Evolutionary conservation across 2,329 filamentous ascomycete genomes (phyloP).

Genomic region (Sporothrix luriei): DNA sequence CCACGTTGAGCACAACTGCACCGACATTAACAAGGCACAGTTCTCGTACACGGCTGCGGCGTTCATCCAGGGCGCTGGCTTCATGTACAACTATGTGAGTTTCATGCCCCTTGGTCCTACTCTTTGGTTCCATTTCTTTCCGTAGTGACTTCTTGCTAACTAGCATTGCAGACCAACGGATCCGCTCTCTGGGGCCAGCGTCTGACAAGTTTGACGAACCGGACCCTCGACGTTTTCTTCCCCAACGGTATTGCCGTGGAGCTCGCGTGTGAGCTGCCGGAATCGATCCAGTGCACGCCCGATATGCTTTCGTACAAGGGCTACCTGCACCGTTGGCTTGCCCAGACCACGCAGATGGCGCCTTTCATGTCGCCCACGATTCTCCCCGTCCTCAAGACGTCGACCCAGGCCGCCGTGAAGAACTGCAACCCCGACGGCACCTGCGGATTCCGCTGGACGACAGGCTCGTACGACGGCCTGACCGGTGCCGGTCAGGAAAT

Average conservation of each 20-base stretch:
- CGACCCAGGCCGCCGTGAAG: slow-evolving; percentile 61
- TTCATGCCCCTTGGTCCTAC: background rate
- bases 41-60: slow-evolving; percentile 70
- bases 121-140: background rate
- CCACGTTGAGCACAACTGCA: slow-evolving; percentile 61
- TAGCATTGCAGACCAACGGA: slow-evolving; percentile 52
- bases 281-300: slow-evolving; percentile 59
- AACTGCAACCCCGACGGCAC: slow-evolving; percentile 62
- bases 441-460: slow-evolving; percentile 68
- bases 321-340: slow-evolving; percentile 67
- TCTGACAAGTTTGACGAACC: slow-evolving; percentile 59
- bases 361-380: slow-evolving; percentile 60
- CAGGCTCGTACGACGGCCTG: slow-evolving; percentile 47
- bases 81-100: slow-evolving; percentile 67
- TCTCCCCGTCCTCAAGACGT: slow-evolving; percentile 59
- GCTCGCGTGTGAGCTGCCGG: slow-evolving; percentile 62
- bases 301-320: slow-evolving; percentile 77
- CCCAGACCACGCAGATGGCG: slow-evolving; percentile 62
- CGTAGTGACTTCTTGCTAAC: slow-evolving; percentile 2
- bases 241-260: slow-evolving; percentile 64
- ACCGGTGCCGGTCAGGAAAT: slow-evolving; percentile 57
- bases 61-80: slow-evolving; percentile 64
- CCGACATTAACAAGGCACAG: slow-evolving; percentile 61
- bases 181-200: slow-evolving; percentile 56
- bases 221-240: slow-evolving; percentile 57